Evolutionary conservation across 129 eudicot genomes (phyloP).

Genomic region (Dittrichia graveolens): DNA sequence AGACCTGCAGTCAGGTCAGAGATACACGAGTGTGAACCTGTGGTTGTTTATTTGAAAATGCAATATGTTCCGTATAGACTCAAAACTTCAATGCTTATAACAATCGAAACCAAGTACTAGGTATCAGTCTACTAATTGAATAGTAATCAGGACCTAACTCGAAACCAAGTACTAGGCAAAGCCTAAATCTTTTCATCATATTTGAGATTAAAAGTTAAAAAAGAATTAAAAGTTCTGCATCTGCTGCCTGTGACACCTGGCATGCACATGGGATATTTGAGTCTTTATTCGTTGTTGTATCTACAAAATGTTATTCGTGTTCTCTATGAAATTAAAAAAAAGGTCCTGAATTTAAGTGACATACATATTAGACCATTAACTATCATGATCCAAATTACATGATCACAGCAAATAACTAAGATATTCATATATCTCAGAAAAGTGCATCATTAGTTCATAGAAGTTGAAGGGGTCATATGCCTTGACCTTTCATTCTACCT

Average conservation of each 20-base stretch:
- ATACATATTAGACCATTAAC: neutral
- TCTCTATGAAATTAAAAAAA: too few species aligned
- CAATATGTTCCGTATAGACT: neutral
- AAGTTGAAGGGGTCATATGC: neutral
- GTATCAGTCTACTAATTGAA: too few species aligned
- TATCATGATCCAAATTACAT: neutral
- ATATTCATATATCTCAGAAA: neutral
- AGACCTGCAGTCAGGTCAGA: conserved; percentile 53
- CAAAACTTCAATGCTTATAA: neutral
- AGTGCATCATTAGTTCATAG: neutral
- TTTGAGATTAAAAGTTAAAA: too few species aligned
- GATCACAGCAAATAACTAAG: neutral
- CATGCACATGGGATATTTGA: too few species aligned
- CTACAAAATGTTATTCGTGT: too few species aligned
- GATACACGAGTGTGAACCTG: conserved; percentile 17
- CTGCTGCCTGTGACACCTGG: too few species aligned
- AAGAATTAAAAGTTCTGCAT: too few species aligned
- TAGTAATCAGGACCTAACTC: too few species aligned
- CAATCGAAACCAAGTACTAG: neutral
- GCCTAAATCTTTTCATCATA: too few species aligned
- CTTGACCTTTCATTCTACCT: conserved; percentile 49
- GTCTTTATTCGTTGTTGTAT: too few species aligned
- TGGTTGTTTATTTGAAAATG: conserved; percentile 11
- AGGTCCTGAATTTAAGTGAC: too few species aligned
- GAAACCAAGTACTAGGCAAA: too few species aligned